A percentile compares a stretch with the other conserved stretches of the same genome.
Evolutionary conservation across 2,329 filamentous ascomycete species (phyloP).

Genomic region (Scedosporium apiospermum): DNA sequence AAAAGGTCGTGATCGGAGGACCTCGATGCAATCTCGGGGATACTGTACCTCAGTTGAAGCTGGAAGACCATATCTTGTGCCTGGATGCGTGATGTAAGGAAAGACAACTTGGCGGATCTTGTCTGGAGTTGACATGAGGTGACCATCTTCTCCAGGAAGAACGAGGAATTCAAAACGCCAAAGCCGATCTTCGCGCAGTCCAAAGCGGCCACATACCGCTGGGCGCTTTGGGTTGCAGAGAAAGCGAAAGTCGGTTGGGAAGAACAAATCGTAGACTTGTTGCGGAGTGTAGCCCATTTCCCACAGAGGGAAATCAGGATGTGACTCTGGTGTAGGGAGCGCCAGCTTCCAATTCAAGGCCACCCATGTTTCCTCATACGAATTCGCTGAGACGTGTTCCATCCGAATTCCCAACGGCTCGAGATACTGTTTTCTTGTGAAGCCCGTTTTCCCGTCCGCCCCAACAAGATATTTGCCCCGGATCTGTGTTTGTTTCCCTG

Average conservation of each 20-base stretch:
- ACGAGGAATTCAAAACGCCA: constrained; percentile 33
- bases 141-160: constrained; percentile 17
- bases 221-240: constrained; percentile 30
- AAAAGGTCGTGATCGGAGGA: constrained; percentile 31
- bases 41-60: constrained; percentile 24
- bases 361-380: constrained; percentile 33
- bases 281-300: constrained; percentile 31
- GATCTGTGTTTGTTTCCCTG: background rate
- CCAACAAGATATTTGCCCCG: constrained; percentile 21
- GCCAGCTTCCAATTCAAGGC: constrained; percentile 34
- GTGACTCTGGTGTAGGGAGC: constrained; percentile 31
- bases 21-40: constrained; percentile 34
- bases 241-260: constrained; percentile 33
- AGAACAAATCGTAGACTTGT: constrained; percentile 37
- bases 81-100: constrained; percentile 19
- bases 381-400: constrained; percentile 19
- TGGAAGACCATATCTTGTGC: constrained; percentile 9
- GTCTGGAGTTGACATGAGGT: constrained; percentile 17
- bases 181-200: constrained; percentile 25
- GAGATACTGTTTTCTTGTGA: constrained; percentile 34
- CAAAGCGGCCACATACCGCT: constrained; percentile 34
- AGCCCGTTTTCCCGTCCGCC: constrained; percentile 37
- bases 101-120: constrained; percentile 16
- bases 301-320: constrained; percentile 39
- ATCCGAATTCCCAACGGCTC: constrained; percentile 29